Percentiles rank a stretch among this genome's conserved stretches.
Evolutionary conservation across 345 rosid genomes (phyloP).

Genomic region (Lepidium sativum): DNA sequence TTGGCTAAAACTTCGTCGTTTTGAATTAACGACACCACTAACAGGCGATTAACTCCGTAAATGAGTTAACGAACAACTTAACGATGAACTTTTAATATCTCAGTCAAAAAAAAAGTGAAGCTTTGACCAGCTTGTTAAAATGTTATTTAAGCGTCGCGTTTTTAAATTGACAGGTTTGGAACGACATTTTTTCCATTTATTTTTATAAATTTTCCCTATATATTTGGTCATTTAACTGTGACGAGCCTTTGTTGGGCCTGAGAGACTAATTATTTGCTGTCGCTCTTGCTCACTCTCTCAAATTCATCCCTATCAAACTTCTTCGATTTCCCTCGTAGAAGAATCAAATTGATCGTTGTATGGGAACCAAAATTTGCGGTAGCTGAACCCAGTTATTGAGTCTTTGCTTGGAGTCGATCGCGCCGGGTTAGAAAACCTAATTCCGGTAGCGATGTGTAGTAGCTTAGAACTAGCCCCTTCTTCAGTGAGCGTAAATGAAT

Average conservation of each 20-base stretch:
- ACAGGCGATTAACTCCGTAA: too few species aligned
- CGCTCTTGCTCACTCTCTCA: background rate
- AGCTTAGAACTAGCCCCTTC: background rate
- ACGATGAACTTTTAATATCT: too few species aligned
- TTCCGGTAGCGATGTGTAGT: background rate
- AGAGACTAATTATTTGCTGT: background rate
- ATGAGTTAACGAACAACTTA: too few species aligned
- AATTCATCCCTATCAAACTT: background rate
- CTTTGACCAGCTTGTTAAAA: too few species aligned
- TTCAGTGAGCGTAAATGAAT: slow-evolving; percentile 42
- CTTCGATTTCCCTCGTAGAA: background rate
- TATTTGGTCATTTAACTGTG: background rate
- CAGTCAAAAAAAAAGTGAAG: too few species aligned
- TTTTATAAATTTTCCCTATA: too few species aligned
- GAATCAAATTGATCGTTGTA: background rate
- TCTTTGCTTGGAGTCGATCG: slow-evolving; percentile 29
- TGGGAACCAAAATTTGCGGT: background rate
- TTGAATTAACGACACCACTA: too few species aligned
- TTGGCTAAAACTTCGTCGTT: too few species aligned
- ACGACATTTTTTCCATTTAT: too few species aligned
- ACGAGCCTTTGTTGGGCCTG: background rate
- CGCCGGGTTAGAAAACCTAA: slow-evolving; percentile 25
- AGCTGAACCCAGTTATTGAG: slow-evolving; percentile 25
- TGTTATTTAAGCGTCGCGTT: too few species aligned
- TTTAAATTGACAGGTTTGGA: too few species aligned